Base-by-base conservation (phyloP, 371 early-diverging fungal genomes). In the Choanephora cucurbitarum region DNA sequence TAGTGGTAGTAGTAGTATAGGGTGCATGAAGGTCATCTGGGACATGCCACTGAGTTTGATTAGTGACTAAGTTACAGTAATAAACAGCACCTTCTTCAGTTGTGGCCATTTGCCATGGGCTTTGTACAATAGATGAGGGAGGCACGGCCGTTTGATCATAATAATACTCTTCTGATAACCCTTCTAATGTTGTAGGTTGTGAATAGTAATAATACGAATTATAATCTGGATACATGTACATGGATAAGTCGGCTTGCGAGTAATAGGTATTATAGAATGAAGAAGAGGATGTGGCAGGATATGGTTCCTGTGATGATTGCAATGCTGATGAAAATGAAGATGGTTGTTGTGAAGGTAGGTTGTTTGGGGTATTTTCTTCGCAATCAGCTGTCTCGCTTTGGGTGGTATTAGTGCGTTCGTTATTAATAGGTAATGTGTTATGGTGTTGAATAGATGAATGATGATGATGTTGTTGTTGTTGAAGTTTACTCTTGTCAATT, bases 21-120 rank as follows among this genome's bases (percentile, higher is more conserved):
- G 28, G 7, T 28, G 28, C 28, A 3, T 49, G 44, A n/a, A 41
- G 22, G 28, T 71, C 52, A 66, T 64, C 54, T 2, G 79, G 79
- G 8, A 70, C 46, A 14, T 67, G 57, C 80, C 80, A 79, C 47
- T 79, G 80, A 11, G 77, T 66, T 54, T 76, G 66, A 0, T 64
- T 51, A 11, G 80, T 76, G 1, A 71, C 5, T 15, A 44, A 33
- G 46, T 76, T 70, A 42, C 76, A 79, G 23, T 79, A 79, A 50
- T 79, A 79, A 1, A 63, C 51, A 3, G 47, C 52, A 0, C 75
- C 75, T 43, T 74, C 59, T 28, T 65, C 68, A 28, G 59, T 49
- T 5, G 49, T 49, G 2, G 80, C 80, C 22, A 56, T 46, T 49
- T 65, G 57, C 80, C 80, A 79, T 67, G 10, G 55, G 40, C 9